phyloP scores from a whole-genome alignment of 306 rosid genomes.

The Prinsepia uniflora region DNA sequence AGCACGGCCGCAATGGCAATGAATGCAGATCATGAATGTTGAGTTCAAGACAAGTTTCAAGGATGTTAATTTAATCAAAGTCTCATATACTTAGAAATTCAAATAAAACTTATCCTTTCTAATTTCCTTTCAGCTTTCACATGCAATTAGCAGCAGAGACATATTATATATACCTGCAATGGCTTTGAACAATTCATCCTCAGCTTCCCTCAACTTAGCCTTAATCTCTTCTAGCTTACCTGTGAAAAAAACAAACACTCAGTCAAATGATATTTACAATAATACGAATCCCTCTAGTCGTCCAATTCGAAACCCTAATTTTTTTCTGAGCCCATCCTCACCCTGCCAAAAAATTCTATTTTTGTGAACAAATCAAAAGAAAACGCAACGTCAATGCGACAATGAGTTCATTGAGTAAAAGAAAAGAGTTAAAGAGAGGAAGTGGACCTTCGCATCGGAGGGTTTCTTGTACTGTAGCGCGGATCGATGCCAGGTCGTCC shows the following conservation, averaged over 20 bases:
- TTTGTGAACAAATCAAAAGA: neutral
- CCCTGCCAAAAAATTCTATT: neutral
- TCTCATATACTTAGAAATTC: no score
- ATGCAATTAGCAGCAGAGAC: constrained; percentile 7
- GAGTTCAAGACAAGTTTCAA: neutral
- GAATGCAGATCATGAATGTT: neutral
- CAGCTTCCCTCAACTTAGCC: constrained; percentile 59
- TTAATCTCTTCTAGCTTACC: constrained; percentile 50
- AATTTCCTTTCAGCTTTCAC: neutral
- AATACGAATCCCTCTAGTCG: neutral
- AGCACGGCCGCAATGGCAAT: neutral
- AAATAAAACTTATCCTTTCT: neutral
- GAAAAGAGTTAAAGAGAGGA: neutral
- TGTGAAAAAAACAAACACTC: constrained; percentile 18
- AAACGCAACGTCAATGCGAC: neutral
- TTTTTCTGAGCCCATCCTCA: neutral
- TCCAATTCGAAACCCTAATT: constrained; percentile 38
- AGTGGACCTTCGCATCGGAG: constrained; percentile 45
- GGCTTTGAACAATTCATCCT: constrained; percentile 80
- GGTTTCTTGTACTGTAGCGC: constrained; percentile 34
- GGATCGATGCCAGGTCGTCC: constrained; percentile 42
- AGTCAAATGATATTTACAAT: neutral
- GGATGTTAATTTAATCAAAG: neutral
- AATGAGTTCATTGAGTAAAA: neutral
- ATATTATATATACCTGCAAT: constrained; percentile 48